These are phyloP conservation scores for Sapria himalayana DNA, from an alignment of 345 rosid species.

Conservation along the genomic window DNA sequence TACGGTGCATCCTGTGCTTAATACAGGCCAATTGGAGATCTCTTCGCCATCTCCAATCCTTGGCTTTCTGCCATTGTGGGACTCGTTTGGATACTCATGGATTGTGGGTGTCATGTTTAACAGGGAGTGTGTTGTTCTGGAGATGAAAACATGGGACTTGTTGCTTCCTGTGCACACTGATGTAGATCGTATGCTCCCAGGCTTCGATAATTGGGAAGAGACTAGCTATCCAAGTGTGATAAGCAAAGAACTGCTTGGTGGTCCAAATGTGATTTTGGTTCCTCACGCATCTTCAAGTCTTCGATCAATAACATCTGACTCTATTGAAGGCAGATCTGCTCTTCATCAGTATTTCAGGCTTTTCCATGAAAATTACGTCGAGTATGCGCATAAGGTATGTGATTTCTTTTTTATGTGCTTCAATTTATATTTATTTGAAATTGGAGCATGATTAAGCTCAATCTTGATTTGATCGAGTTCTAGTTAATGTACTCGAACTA, in stretches of 20 bases:
- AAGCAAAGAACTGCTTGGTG: conserved; percentile 77
- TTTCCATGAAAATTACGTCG: conserved; percentile 85
- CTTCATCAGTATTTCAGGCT: conserved; percentile 80
- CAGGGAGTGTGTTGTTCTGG: conserved; percentile 64
- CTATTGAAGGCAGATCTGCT: conserved; percentile 67
- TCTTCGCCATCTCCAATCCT: conserved; percentile 28
- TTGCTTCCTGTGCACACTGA: conserved; percentile 56
- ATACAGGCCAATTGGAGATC: conserved; percentile 57
- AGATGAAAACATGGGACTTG: conserved; percentile 68
- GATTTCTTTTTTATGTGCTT: too few relatives aligned
- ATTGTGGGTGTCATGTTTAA: conserved; percentile 43
- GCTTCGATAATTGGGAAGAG: conserved; percentile 20
- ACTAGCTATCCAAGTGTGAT: conserved; percentile 34
- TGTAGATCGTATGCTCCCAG: conserved; percentile 16
- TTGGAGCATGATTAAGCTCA: too few relatives aligned
- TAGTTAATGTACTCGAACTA: too few relatives aligned
- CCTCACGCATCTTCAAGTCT: conserved; percentile 60
- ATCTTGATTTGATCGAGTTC: too few relatives aligned
- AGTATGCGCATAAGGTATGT: conserved; percentile 92
- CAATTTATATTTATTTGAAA: too few relatives aligned
- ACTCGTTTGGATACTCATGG: conserved; percentile 89
- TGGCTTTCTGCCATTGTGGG: conserved; percentile 51
- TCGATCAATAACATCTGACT: conserved; percentile 60
- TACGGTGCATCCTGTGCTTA: conserved; percentile 67
- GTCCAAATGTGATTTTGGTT: conserved; percentile 56